Evolutionary conservation across 2,329 filamentous ascomycete genomes (phyloP).

Genomic region (Penicillium sp.): DNA sequence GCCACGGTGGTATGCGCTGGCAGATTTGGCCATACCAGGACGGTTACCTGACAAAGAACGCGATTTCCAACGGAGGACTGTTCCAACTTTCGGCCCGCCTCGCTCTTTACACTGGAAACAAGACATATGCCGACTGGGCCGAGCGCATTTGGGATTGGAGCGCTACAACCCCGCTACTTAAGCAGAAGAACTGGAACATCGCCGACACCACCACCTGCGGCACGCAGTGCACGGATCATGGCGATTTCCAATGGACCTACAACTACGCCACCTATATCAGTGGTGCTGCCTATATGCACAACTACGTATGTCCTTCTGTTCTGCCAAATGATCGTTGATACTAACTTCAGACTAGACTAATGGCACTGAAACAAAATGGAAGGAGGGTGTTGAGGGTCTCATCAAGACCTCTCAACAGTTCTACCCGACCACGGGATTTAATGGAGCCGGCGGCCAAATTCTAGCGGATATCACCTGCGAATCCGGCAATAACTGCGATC

Average conservation of each 20-base stretch:
- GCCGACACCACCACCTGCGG: slow-evolving; percentile 55
- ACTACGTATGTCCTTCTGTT: slow-evolving; percentile 41
- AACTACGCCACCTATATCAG: slow-evolving; percentile 58
- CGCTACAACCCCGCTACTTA: slow-evolving; percentile 52
- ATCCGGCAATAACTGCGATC: slow-evolving; percentile 59
- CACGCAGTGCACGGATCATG: slow-evolving; percentile 52
- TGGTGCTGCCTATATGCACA: slow-evolving; percentile 60
- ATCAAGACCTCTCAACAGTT: slow-evolving; percentile 54
- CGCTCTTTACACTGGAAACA: slow-evolving; percentile 74
- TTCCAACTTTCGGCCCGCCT: slow-evolving; percentile 65
- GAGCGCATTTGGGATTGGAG: slow-evolving; percentile 64
- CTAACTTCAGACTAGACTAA: slow-evolving; percentile 36
- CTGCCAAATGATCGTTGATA: background rate
- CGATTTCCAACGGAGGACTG: slow-evolving; percentile 58
- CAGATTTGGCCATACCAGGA: slow-evolving; percentile 78
- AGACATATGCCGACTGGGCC: slow-evolving; percentile 78
- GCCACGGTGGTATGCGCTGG: slow-evolving; percentile 77
- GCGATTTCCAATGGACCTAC: slow-evolving; percentile 59
- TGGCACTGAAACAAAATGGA: slow-evolving; percentile 53
- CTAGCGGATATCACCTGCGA: slow-evolving; percentile 71
- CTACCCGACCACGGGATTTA: slow-evolving; percentile 47
- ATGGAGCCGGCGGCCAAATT: slow-evolving; percentile 48
- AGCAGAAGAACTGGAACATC: slow-evolving; percentile 53
- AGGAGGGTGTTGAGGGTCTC: slow-evolving; percentile 56
- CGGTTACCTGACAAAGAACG: slow-evolving; percentile 62